Conservation (phyloP, 1,284 basidiomycete genomes). For the Moniliella sp. region DNA sequence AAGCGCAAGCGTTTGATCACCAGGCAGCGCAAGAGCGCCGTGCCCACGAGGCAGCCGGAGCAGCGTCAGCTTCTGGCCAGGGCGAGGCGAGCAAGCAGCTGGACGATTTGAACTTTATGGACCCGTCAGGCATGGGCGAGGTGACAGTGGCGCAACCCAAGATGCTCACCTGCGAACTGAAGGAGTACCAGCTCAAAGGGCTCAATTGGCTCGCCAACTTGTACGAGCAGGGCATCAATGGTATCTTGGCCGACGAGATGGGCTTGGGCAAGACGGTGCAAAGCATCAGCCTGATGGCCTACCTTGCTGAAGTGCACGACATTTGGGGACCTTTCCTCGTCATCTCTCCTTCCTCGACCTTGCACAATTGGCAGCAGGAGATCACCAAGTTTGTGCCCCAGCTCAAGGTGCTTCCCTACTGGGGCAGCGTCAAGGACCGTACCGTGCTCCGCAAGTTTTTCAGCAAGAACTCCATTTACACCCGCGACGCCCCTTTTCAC, state of each 20-base stretch:
- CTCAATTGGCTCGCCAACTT: slow-evolving; percentile 92
- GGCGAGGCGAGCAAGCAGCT: slow-evolving; percentile 12
- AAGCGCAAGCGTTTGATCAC: slow-evolving; percentile 65
- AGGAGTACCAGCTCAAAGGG: slow-evolving; percentile 96
- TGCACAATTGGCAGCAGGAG: slow-evolving; percentile 99
- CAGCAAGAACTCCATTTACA: slow-evolving; percentile 93
- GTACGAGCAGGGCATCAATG: slow-evolving; percentile 80
- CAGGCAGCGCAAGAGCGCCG: slow-evolving; percentile 52
- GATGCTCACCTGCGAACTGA: slow-evolving; percentile 87
- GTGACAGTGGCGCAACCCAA: slow-evolving; percentile 72
- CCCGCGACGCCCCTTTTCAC: slow-evolving; percentile 85
- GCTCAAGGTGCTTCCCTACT: slow-evolving; percentile 86
- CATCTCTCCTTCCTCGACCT: slow-evolving; percentile 84
- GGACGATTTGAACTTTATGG: slow-evolving; percentile 97
- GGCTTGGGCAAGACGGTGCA: slow-evolving; percentile 61
- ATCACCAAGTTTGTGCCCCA: slow-evolving; percentile 79
- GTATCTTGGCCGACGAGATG: slow-evolving; percentile 60
- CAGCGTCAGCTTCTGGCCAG: slow-evolving; percentile 5
- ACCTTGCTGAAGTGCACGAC: slow-evolving; percentile 87
- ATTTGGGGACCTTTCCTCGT: slow-evolving; percentile 99
- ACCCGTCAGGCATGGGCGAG: slow-evolving; percentile 66
- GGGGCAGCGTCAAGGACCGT: slow-evolving; percentile 92
- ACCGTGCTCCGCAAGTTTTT: slow-evolving; percentile 85
- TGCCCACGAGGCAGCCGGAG: slow-evolving; percentile 43
- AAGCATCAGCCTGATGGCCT: slow-evolving; percentile 86